A percentile compares a stretch with the other conserved stretches of the same genome.
Evolutionary conservation across 225 moss, liverwort and hornwort species (phyloP).

Genomic region (Asterella californica): DNA sequence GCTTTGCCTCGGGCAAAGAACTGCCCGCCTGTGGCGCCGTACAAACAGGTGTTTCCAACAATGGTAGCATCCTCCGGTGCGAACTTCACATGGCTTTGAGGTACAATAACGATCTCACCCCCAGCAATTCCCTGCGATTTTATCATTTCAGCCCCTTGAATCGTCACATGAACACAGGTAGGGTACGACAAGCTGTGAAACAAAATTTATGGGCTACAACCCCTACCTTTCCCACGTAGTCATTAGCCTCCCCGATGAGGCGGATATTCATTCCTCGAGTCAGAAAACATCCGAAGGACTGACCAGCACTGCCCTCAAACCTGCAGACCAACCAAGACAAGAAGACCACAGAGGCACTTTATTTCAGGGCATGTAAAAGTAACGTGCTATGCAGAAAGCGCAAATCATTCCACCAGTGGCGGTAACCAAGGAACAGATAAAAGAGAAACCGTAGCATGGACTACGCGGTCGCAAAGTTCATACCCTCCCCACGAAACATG

Average conservation of each 20-base stretch:
- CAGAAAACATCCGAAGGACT: constrained; percentile 95
- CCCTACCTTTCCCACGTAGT: constrained; percentile 94
- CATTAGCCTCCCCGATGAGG: constrained; percentile 86
- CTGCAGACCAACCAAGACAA: constrained; percentile 35
- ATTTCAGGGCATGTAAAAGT: neutral
- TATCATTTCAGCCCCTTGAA: neutral
- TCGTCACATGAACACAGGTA: neutral
- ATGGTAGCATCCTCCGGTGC: constrained; percentile 82
- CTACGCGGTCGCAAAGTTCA: neutral
- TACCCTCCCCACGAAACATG: neutral
- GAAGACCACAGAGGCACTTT: neutral
- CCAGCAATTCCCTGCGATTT: constrained; percentile 85
- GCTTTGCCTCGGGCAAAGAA: constrained; percentile 87
- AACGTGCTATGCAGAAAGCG: neutral
- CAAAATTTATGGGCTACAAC: neutral
- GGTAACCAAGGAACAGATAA: too few relatives aligned
- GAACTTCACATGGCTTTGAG: constrained; percentile 47
- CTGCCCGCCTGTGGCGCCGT: constrained; percentile 99
- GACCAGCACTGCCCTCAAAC: constrained; percentile 95
- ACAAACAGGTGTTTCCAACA: constrained; percentile 91
- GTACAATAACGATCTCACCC: constrained; percentile 79
- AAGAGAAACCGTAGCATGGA: too few relatives aligned
- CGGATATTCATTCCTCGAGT: constrained; percentile 72
- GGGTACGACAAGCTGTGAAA: neutral
- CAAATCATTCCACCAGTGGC: too few relatives aligned